Evolutionary conservation across 495 filamentous ascomycete genomes (phyloP).

Genomic region (Tuber melanosporum): DNA sequence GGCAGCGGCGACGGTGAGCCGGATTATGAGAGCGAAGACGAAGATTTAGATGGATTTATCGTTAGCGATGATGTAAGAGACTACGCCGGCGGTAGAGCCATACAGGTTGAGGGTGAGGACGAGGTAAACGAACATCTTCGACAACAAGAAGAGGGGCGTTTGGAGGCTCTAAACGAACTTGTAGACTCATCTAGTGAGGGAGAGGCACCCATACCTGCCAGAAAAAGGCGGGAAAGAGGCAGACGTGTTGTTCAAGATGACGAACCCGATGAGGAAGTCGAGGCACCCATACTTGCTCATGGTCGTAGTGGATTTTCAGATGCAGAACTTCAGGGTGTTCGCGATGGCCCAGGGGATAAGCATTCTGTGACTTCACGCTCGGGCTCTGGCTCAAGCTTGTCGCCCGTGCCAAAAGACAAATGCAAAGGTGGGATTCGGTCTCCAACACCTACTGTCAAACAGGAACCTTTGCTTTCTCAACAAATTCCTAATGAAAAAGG

Average conservation of each 20-base stretch:
- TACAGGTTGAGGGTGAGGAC: constrained; percentile 28
- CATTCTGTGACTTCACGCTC: not conserved
- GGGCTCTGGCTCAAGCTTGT: not conserved
- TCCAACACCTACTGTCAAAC: constrained; percentile 12
- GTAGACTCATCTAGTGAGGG: constrained; percentile 17
- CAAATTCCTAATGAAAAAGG: not conserved
- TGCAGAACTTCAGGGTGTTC: not conserved
- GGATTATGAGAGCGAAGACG: constrained; percentile 17
- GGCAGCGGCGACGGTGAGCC: constrained; percentile 24
- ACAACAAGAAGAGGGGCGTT: constrained; percentile 14
- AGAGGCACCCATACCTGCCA: constrained; percentile 4
- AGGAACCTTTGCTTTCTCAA: constrained; percentile 3
- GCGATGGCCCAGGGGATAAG: not conserved
- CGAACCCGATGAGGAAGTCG: constrained; percentile 7
- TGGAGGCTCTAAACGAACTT: constrained; percentile 15
- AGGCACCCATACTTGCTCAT: not conserved
- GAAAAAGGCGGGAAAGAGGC: not conserved
- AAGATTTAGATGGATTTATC: constrained; percentile 33
- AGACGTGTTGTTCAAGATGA: constrained; percentile 1
- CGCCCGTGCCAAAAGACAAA: constrained; percentile 11
- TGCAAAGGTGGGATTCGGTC: constrained; percentile 12
- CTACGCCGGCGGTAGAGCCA: constrained; percentile 15
- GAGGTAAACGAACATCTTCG: constrained; percentile 22
- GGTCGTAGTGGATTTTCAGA: not conserved
- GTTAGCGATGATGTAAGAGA: constrained; percentile 28